Base-by-base conservation (phyloP, 2,329 filamentous ascomycete genomes). In the Plectosphaerella cucumerina region DNA sequence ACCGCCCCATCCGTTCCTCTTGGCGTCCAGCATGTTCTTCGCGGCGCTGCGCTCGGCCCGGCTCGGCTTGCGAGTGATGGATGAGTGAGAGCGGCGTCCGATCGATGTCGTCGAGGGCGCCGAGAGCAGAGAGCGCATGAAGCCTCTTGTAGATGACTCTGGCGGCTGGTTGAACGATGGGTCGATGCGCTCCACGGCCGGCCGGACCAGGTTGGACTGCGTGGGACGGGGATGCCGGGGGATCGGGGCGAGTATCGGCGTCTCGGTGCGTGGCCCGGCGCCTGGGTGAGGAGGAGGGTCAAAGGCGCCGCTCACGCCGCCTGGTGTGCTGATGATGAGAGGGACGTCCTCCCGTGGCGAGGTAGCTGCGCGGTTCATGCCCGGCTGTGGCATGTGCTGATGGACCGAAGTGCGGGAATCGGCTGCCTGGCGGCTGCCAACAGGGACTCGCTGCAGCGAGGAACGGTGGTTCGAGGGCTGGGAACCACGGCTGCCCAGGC, bases 1-100 rank as follows among this genome's bases (percentile, higher is more conserved):
- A 52, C 70, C 66, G 35, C 65, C 72, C 81, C 82, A 85, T 1
- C 82, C 81, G 31, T 72, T 73, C 58, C 73, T 75, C 66, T 77
- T 81, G 2, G 82, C 82, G 54, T 85, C 81, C 17, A 77, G 73
- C 23, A 85, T 80, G 57, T 85, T 86, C 65, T 80, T 84, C 10
- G 80, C 75, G 6, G 82, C 82, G 51, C 81, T 82, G 23, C 80
- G 71, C 60, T 81, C 78, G 2, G 81, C 81, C 39, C 82, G 74
- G 58, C 80, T 84, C 35, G 71, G 71, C 22, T 71, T 73, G 33
- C 79, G 68, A 50, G 64, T 72, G 6, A 82, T 63, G 41, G 71
- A 73, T 1, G 71, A 63, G 42, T 69, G 69, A 53, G 71, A 57
- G 51, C 70, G 65, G 47, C 72, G 67, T 56, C 60, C 63, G 48